A percentile compares a stretch with the other conserved stretches of the same genome.
These are phyloP conservation scores for Handroanthus guayacan DNA, from an alignment of 257 asterid species.

Conservation along the genomic window DNA sequence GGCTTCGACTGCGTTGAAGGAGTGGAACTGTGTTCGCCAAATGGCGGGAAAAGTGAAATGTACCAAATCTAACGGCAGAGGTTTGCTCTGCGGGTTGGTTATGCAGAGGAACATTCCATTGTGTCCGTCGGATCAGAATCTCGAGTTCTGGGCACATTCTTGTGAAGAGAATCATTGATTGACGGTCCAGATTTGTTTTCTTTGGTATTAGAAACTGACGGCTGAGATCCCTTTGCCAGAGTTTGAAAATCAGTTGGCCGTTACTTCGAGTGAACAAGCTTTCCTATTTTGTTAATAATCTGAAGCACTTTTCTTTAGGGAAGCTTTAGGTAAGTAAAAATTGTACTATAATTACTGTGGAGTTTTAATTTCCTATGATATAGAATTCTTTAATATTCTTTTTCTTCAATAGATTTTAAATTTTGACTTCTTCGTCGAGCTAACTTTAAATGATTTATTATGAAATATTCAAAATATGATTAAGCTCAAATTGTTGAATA, in stretches of 20 bases:
- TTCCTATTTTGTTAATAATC: background rate
- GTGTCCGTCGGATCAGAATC: constrained; percentile 70
- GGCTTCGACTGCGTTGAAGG: constrained; percentile 68
- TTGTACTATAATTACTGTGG: background rate
- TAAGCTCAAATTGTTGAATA: no score
- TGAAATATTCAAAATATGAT: no score
- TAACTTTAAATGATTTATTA: no score
- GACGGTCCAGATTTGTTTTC: constrained; percentile 36
- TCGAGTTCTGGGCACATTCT: constrained; percentile 55
- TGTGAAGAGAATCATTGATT: constrained; percentile 47
- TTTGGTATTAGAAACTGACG: constrained; percentile 24
- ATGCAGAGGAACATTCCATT: constrained; percentile 63
- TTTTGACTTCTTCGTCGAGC: background rate
- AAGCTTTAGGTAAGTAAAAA: no score
- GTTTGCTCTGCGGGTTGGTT: constrained; percentile 74
- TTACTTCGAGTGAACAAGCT: constrained; percentile 9
- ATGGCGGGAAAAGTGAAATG: constrained; percentile 66
- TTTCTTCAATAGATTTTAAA: background rate
- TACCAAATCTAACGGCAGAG: constrained; percentile 54
- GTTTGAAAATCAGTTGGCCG: constrained; percentile 35
- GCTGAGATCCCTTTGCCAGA: constrained; percentile 16
- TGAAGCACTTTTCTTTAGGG: background rate
- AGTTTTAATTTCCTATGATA: background rate
- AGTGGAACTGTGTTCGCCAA: constrained; percentile 62
- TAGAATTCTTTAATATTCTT: background rate